phyloP scores from a whole-genome alignment of 768 basidiomycete species.

The Podaxis sp. region DNA sequence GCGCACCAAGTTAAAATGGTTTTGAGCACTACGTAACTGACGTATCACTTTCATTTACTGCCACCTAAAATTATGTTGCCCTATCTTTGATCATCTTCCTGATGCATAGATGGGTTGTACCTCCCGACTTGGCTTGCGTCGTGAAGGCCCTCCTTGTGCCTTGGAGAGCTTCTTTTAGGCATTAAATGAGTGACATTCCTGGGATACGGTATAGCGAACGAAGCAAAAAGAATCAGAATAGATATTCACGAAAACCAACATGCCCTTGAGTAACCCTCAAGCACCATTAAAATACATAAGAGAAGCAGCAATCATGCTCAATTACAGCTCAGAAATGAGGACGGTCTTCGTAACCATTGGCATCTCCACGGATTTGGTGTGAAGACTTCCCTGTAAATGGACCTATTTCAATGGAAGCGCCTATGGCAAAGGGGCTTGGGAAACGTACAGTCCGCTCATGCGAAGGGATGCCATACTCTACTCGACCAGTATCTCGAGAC shows the following conservation, averaged over 20 bases:
- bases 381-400: not conserved
- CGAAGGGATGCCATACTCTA: not conserved
- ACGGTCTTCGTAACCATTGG: conserved; percentile 19
- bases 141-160: no score
- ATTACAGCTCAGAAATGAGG: conserved; percentile 13
- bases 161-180: no score
- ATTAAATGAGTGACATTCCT: no score
- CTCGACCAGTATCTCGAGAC: not conserved
- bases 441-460: not conserved
- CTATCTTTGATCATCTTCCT: no score
- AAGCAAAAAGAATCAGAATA: no score
- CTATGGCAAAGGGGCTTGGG: not conserved
- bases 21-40: not conserved
- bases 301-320: not conserved
- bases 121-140: no score
- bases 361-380: conserved; percentile 5
- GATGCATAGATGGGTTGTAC: no score
- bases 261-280: no score
- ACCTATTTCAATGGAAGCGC: not conserved
- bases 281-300: not conserved
- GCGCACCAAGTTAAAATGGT: conserved; percentile 19
- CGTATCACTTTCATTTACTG: no score
- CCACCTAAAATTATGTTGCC: no score
- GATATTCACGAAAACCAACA: no score
- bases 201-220: no score